Base-by-base conservation (phyloP, 345 rosid species). In the Populus nigra region DNA sequence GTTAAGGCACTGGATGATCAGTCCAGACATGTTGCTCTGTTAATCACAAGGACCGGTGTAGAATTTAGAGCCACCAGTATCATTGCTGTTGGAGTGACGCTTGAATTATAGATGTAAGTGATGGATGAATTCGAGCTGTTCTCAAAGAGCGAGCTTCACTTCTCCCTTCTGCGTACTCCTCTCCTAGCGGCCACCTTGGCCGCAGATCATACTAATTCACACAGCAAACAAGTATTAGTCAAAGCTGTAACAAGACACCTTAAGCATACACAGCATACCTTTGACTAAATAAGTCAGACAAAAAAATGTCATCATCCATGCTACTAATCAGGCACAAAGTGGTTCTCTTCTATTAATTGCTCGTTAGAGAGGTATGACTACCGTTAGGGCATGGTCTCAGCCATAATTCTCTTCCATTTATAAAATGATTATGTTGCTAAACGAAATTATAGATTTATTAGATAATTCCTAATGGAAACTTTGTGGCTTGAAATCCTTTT, bases 151-250 rank as follows among this genome's bases (percentile, higher is more conserved):
- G 95, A 72, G 97, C 94, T 69, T 85, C 86, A 9, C 97, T 92
- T 85, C 88, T 91, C 75, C 98, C 98, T 88, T 82, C 84, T 2
- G 90, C 91, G 73, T 88, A 88, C 81, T 90, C 99, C 81, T 91
- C 96, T 59, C 97, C 98, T 23, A 93, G 73, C 33, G 99, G 98
- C 99, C 99, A 95, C 85, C 98, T 88, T 36, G 98, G 94, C 73
- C 97, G 85, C 82, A 94, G 73, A 84, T 94, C 98, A 88, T 83
- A 91, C 98, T 94, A 83, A n/a, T 47, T 20, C 79, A 82, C 71
- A 57, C 73, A 49, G 25, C 79, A 76, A 73, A 73, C 36, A 77
- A 29, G 39, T 18, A 23, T 38, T 15, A 39, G 41, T 47, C 25
- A 49, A 29, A 38, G 31, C 11, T 23, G 59, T 11, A 47, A 15